A percentile compares a stretch with the other conserved stretches of the same genome.
Evolutionary conservation across 2,329 filamentous ascomycete genomes (phyloP).

Genomic region (Venturia aucupariae): DNA sequence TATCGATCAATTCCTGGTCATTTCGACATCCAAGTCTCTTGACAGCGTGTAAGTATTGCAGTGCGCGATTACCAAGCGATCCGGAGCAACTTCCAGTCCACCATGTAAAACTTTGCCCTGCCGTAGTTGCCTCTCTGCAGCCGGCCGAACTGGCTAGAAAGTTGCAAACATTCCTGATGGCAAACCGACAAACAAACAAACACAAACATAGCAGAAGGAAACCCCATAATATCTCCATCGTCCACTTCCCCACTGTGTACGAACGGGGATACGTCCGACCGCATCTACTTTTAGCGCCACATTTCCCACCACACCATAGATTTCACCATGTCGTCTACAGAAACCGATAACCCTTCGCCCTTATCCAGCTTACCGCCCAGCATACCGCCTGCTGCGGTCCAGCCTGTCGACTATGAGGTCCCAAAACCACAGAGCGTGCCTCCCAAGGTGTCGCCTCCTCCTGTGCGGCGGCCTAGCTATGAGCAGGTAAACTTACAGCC

Average conservation of each 20-base stretch:
- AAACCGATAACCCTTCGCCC: slow-evolving; percentile 3
- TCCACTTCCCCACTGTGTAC: not conserved
- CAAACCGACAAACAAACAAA: not conserved
- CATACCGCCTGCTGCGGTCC: not conserved
- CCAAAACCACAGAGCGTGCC: slow-evolving; percentile 1
- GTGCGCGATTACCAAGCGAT: too few relatives aligned
- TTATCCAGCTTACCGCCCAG: not conserved
- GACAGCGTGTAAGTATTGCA: too few relatives aligned
- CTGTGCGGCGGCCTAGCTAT: slow-evolving; percentile 10
- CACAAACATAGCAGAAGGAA: not conserved
- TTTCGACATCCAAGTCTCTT: too few relatives aligned
- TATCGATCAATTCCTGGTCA: too few relatives aligned
- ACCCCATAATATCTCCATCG: not conserved
- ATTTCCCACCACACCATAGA: not conserved
- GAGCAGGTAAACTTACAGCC: slow-evolving; percentile 3
- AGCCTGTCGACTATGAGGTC: not conserved
- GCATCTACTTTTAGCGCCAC: slow-evolving; percentile 4
- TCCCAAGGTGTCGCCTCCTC: not conserved
- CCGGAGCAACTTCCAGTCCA: too few relatives aligned
- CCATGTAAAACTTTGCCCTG: too few relatives aligned
- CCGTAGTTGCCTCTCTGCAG: too few relatives aligned
- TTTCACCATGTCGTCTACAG: not conserved
- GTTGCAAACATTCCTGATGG: too few relatives aligned
- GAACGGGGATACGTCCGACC: not conserved
- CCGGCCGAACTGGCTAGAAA: too few relatives aligned